Percentiles rank a stretch among this genome's conserved stretches.
Evolutionary conservation across 148 eudicot genomes (phyloP).

Genomic region (Rhododendron ferrugineum): DNA sequence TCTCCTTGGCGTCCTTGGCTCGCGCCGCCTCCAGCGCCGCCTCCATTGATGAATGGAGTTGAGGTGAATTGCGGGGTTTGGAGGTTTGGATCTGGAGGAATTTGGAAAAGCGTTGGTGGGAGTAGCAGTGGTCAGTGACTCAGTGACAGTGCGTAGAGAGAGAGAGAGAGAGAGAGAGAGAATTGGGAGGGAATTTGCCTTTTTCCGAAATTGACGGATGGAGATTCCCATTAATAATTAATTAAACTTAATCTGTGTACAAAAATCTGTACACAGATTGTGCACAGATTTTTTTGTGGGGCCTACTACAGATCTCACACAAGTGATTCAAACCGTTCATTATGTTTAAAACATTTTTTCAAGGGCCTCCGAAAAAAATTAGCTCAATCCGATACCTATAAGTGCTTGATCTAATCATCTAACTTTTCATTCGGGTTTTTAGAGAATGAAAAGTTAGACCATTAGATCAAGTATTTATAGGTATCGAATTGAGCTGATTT

Average conservation of each 20-base stretch:
- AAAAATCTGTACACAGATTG: too few relatives aligned
- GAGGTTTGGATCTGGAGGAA: slow-evolving; percentile 17
- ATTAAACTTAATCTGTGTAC: neutral
- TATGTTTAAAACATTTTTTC: too few relatives aligned
- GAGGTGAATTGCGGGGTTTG: slow-evolving; percentile 18
- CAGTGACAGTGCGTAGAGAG: slow-evolving; percentile 2
- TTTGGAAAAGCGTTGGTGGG: neutral
- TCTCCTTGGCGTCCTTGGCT: slow-evolving; percentile 86
- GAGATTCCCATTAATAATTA: neutral
- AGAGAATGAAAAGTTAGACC: too few relatives aligned
- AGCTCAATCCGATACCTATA: too few relatives aligned
- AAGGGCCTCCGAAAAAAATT: too few relatives aligned
- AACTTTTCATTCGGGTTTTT: too few relatives aligned
- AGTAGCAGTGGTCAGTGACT: neutral
- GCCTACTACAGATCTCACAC: too few relatives aligned
- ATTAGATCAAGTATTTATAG: too few relatives aligned
- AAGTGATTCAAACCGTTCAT: too few relatives aligned
- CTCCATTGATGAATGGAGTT: slow-evolving; percentile 48
- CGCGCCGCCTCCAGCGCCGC: slow-evolving; percentile 72
- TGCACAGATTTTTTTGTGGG: too few relatives aligned
- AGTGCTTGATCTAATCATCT: too few relatives aligned
- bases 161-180: slow-evolving; percentile 1
- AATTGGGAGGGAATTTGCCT: neutral
- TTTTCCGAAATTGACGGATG: slow-evolving; percentile 2
- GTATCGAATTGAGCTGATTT: too few relatives aligned